phyloP scores from a whole-genome alignment of 495 filamentous ascomycete species.

The Aspergillus panamensis region DNA sequence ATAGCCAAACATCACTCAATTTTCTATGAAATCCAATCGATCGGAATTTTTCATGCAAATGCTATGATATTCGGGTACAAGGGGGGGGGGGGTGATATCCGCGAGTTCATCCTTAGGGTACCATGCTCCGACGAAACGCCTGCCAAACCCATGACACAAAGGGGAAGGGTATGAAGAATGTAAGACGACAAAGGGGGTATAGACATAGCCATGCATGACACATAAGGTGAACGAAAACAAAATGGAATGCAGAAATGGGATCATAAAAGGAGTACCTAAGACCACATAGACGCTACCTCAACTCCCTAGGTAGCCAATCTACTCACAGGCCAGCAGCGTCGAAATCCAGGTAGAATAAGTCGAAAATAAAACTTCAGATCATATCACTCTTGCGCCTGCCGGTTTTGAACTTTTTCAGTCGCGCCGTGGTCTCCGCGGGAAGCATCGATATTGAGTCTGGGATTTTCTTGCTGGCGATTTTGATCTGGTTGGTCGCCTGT shows the following conservation, averaged over 20 bases:
- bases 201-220: neutral
- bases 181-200: neutral
- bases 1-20: neutral
- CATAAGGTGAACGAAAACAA: neutral
- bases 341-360: neutral
- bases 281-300: too few relatives aligned
- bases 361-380: constrained; percentile 9
- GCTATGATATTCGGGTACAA: too few relatives aligned
- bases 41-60: too few relatives aligned
- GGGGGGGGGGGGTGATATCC: too few relatives aligned
- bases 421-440: constrained; percentile 6
- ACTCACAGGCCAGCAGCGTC: neutral
- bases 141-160: neutral
- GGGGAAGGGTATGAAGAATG: neutral
- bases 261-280: too few relatives aligned
- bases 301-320: too few relatives aligned
- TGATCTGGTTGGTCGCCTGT: neutral
- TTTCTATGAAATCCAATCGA: neutral
- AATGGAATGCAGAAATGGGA: neutral
- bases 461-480: neutral
- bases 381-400: constrained; percentile 13
- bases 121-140: too few relatives aligned
- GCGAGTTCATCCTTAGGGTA: too few relatives aligned
- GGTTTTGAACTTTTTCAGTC: constrained; percentile 8
- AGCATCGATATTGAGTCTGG: neutral